Percentiles rank a stretch among this genome's conserved stretches.
These are phyloP conservation scores for Penicillium sp. DNA, from an alignment of 2,329 filamentous ascomycete species.

Conservation along the genomic window DNA sequence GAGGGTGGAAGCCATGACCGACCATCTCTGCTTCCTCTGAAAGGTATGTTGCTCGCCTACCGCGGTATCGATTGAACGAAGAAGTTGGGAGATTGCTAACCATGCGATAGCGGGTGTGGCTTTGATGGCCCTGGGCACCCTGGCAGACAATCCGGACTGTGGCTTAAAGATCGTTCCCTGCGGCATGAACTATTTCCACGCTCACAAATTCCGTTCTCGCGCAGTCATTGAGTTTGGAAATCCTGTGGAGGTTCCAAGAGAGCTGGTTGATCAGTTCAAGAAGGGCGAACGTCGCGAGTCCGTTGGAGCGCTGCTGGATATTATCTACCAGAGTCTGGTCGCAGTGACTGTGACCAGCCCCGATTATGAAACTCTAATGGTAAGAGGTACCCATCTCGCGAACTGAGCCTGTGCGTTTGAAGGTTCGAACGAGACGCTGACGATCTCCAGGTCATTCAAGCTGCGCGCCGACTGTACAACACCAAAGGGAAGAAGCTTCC, in stretches of 20 bases:
- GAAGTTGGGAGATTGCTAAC: neutral
- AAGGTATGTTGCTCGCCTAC: conserved; percentile 44
- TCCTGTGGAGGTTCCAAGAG: conserved; percentile 74
- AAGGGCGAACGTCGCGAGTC: conserved; percentile 78
- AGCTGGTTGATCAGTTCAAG: conserved; percentile 80
- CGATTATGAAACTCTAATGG: conserved; percentile 93
- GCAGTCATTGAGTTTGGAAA: conserved; percentile 93
- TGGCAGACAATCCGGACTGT: conserved; percentile 78
- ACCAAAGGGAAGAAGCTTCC: conserved; percentile 90
- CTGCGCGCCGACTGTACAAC: conserved; percentile 86
- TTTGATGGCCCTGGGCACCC: conserved; percentile 90
- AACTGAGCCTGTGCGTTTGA: neutral
- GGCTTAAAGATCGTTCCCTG: conserved; percentile 92
- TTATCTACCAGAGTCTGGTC: conserved; percentile 75
- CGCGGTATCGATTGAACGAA: neutral
- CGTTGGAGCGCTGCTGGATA: conserved; percentile 77
- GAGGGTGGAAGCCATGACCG: conserved; percentile 95
- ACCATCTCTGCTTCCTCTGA: conserved; percentile 82
- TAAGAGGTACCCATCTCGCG: conserved; percentile 25
- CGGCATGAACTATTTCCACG: conserved; percentile 99
- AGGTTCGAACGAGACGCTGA: conserved; percentile 24
- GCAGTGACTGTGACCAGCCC: conserved; percentile 87
- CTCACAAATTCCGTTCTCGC: conserved; percentile 94
- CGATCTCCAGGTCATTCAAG: conserved; percentile 67
- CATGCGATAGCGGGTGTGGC: conserved; percentile 69